Conservation (phyloP, 768 basidiomycete species). For the Xerocomellus chrysenteron region DNA sequence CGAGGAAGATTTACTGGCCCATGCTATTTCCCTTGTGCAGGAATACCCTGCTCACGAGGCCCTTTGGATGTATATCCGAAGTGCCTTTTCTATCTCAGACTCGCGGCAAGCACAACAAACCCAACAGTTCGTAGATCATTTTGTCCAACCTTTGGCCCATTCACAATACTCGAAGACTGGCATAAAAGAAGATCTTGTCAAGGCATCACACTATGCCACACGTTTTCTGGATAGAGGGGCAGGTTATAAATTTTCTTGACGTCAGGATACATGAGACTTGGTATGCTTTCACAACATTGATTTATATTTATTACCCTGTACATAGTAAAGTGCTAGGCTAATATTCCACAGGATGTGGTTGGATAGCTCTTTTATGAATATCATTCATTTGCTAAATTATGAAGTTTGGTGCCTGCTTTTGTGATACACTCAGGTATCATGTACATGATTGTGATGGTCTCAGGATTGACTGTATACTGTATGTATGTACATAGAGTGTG, state of each 20-base stretch:
- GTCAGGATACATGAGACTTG: background rate
- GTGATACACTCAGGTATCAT: background rate
- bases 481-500: no score
- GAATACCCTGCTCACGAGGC: slow-evolving; percentile 59
- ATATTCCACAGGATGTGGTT: background rate
- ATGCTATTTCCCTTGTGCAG: slow-evolving; percentile 49
- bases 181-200: background rate
- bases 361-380: background rate
- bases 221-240: slow-evolving; percentile 8
- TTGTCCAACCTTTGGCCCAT: slow-evolving; percentile 20
- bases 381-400: background rate
- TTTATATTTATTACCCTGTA: no score
- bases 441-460: no score
- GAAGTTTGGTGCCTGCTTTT: background rate
- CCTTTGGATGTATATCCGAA: slow-evolving; percentile 54
- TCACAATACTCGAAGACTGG: background rate
- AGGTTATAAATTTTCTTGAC: background rate
- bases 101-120: background rate
- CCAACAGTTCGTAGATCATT: slow-evolving; percentile 10
- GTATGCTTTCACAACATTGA: background rate
- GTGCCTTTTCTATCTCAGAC: slow-evolving; percentile 1
- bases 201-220: slow-evolving; percentile 6
- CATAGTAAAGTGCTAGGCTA: no score
- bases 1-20: slow-evolving; percentile 26
- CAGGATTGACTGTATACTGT: background rate